Evolutionary conservation across 2,329 filamentous ascomycete genomes (phyloP), one percentile per base, ranked within the genome.

Genomic region (Fusarium metavorans): DNA sequence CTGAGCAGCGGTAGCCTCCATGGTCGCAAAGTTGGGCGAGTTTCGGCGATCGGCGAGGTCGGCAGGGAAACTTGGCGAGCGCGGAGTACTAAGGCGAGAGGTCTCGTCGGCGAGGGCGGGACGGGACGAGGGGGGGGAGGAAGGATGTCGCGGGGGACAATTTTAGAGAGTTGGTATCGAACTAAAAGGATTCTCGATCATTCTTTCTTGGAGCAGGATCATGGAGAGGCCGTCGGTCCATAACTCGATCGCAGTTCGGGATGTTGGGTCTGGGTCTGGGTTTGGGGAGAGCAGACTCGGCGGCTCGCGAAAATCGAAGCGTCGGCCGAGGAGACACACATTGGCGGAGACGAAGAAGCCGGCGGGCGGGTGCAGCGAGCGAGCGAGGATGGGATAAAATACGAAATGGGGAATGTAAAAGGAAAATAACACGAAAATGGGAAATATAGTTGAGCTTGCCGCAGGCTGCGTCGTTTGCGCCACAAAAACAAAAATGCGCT

Each of bases 281-380:
- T 52, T 70, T 56, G 77, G 75, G 65, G 76, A 74, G 66, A 77
- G 75, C 74, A 77, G 80, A 78, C 79, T 82, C 80, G 82, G 81
- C 80, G 82, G 81, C 77, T 83, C 79, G 79, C 77, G 80, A 77
- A 78, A 78, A 80, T 83, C 75, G 77, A 79, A 77, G 77, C 79
- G 81, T 77, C 74, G 79, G 81, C 79, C 76, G 71, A 77, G 77
- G 73, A 78, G 79, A 80, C 77, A 80, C 78, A 82, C 82, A 83
- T 83, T 83, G 77, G 81, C 74, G 76, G 67, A 75, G 77, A 80
- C 45, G 77, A 64, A 63, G 34, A 52, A 52, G 45, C 45, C 45
- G 45, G 64, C 39, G 14, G 25, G 39, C 25, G 25, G 45, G 45
- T 50, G 25, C 45, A 50, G 43, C 20, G 43, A 60, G 25, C 27